Conservation (phyloP, 306 rosid genomes). For the Prunus padus region DNA sequence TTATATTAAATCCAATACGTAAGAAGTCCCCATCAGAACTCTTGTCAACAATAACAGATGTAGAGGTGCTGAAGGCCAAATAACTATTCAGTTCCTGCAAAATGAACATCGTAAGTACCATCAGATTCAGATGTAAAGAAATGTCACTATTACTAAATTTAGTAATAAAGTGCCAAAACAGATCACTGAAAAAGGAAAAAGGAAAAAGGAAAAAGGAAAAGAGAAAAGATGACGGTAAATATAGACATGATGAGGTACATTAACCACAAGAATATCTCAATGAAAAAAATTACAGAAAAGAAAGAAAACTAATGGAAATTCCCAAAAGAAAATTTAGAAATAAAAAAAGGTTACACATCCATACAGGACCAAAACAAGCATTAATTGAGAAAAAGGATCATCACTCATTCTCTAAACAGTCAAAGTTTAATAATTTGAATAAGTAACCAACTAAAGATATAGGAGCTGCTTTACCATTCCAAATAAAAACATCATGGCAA, state of each 20-base stretch:
- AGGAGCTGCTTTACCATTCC: slow-evolving; percentile 75
- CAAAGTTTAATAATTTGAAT: background rate
- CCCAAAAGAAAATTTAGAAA: background rate
- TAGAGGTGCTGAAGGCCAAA: slow-evolving; percentile 77
- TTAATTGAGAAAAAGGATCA: background rate
- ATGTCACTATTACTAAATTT: background rate
- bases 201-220: no score
- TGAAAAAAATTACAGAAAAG: background rate
- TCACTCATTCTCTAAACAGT: background rate
- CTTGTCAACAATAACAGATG: slow-evolving; percentile 84
- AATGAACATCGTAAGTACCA: slow-evolving; percentile 8
- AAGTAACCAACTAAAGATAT: slow-evolving; percentile 11
- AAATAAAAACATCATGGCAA: slow-evolving; percentile 79
- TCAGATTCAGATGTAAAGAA: slow-evolving; percentile 2
- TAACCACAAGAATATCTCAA: background rate
- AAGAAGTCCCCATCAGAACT: slow-evolving; percentile 86
- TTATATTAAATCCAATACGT: slow-evolving; percentile 83
- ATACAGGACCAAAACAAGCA: background rate
- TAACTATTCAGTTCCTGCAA: slow-evolving; percentile 87
- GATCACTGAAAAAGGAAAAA: background rate
- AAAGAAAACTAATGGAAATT: background rate
- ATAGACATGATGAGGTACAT: background rate
- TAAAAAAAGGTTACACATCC: background rate
- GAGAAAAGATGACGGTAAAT: no score
- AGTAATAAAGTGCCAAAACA: background rate